Evolutionary conservation across 257 asterid genomes (phyloP).

Genomic region (Nicotiana undulata): DNA sequence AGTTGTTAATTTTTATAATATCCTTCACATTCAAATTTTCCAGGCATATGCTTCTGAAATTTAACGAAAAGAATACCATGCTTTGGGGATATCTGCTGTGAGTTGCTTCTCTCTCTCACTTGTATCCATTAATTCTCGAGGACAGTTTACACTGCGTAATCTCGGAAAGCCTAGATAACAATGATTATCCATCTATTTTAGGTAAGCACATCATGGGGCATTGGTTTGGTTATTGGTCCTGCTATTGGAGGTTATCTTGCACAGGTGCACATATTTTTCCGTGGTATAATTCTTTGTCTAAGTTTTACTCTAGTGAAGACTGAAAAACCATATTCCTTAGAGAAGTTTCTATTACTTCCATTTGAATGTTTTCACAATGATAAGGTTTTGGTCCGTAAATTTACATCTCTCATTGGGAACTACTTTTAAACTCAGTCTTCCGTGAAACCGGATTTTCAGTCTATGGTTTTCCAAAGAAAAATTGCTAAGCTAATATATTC

Average conservation of each 20-base stretch:
- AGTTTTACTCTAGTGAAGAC: background rate
- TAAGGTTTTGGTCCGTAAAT: background rate
- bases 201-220: slow-evolving; percentile 90
- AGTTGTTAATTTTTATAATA: background rate
- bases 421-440: background rate
- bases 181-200: slow-evolving; percentile 1
- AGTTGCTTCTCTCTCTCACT: slow-evolving; percentile 18
- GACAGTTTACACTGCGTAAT: background rate
- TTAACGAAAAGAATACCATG: slow-evolving; percentile 69
- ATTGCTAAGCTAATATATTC: background rate
- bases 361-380: background rate
- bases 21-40: background rate
- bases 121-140: background rate
- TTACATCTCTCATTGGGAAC: background rate
- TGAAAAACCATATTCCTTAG: background rate
- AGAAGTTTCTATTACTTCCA: background rate
- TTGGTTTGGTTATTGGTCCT: slow-evolving; percentile 79
- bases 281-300: background rate
- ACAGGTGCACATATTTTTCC: slow-evolving; percentile 37
- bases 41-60: slow-evolving; percentile 88
- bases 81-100: slow-evolving; percentile 64
- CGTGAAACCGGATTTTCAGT: background rate
- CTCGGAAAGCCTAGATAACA: background rate
- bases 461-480: background rate
- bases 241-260: slow-evolving; percentile 89